Percentiles rank a stretch among this genome's conserved stretches.
phyloP scores from a whole-genome alignment of 2,329 filamentous ascomycete species.

The Aureobasidium sp. region DNA sequence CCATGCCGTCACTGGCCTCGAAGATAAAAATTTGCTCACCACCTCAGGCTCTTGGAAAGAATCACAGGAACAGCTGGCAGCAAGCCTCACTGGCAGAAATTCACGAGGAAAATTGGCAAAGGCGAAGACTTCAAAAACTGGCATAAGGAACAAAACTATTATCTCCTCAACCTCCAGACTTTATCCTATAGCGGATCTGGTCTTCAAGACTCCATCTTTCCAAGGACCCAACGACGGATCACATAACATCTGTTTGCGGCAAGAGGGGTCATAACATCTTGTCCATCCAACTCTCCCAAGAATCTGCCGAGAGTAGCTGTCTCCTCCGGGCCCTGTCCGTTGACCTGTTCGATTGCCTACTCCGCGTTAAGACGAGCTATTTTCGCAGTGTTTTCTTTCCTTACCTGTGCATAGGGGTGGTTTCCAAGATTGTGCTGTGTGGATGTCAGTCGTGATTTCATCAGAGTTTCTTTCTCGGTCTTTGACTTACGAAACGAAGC shows the following conservation, averaged over 20 bases:
- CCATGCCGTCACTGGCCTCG: neutral
- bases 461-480: neutral
- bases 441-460: neutral
- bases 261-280: neutral
- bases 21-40: neutral
- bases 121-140: neutral
- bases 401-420: neutral
- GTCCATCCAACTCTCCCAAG: neutral
- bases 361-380: neutral
- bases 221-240: neutral
- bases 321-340: neutral
- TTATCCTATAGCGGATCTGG: neutral
- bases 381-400: neutral
- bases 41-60: no score
- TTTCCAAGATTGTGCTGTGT: slow-evolving; percentile 4
- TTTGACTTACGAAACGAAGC: neutral
- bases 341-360: neutral
- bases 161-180: neutral
- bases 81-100: no score
- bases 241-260: slow-evolving; percentile 5
- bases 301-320: neutral
- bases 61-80: no score
- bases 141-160: neutral
- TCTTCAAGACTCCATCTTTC: neutral
- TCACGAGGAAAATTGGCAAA: neutral